Percentiles rank a stretch among this genome's conserved stretches.
These are phyloP conservation scores for Teratosphaeria gauchensis DNA, from an alignment of 2,329 filamentous ascomycete genomes.

Conservation along the genomic window DNA sequence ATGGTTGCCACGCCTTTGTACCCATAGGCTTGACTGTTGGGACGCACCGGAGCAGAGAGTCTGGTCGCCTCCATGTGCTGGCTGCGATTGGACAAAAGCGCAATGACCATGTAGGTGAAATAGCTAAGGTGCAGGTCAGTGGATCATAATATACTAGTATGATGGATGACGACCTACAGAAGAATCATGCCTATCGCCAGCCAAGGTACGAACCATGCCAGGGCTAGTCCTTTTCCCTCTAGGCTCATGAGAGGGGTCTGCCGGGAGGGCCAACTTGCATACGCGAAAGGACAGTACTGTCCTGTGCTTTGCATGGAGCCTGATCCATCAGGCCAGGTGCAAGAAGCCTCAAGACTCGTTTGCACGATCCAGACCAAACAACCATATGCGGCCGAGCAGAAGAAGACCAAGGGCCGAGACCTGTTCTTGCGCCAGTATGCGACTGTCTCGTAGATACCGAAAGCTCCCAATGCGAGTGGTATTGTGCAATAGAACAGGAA, in stretches of 20 bases:
- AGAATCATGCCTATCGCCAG: neutral
- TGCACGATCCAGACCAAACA: slow-evolving; percentile 1
- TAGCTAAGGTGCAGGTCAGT: neutral
- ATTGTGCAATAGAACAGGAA: slow-evolving; percentile 4
- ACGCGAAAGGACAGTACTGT: slow-evolving; percentile 1
- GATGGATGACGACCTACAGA: neutral
- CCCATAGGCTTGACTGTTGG: neutral
- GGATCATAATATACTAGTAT: too few species aligned
- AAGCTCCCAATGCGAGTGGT: neutral
- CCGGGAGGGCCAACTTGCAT: neutral
- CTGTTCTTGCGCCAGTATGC: neutral
- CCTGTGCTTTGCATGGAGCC: neutral
- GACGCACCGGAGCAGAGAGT: neutral
- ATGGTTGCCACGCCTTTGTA: neutral
- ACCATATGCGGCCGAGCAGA: neutral
- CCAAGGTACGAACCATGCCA: slow-evolving; percentile 1
- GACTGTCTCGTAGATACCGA: neutral
- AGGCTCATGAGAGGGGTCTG: neutral
- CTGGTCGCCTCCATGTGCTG: neutral
- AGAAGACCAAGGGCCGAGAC: neutral
- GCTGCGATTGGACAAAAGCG: neutral
- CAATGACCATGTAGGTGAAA: slow-evolving; percentile 1
- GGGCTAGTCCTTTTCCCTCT: neutral
- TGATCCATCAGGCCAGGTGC: neutral
- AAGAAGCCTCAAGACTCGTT: neutral